Conservation (phyloP, 2,329 filamentous ascomycete species). For the Westerdykella ornata region DNA sequence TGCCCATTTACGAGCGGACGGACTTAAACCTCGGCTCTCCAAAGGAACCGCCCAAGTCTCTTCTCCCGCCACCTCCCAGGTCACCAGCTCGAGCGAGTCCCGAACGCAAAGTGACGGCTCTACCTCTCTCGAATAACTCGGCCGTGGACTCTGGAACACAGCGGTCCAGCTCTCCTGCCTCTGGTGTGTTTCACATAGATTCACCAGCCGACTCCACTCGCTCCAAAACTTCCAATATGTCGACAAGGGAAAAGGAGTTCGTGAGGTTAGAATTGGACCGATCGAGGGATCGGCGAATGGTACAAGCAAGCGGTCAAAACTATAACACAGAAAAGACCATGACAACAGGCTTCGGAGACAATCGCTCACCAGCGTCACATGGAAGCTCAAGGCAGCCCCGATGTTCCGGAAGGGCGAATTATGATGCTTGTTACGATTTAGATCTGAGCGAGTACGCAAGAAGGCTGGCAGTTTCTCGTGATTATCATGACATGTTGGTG, state of each 20-base stretch:
- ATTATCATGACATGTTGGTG: slow-evolving; percentile 24
- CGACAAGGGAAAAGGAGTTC: slow-evolving; percentile 20
- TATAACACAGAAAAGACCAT: neutral
- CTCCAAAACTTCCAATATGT: slow-evolving; percentile 12
- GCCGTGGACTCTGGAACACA: neutral
- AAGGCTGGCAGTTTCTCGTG: slow-evolving; percentile 24
- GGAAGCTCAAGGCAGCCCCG: neutral
- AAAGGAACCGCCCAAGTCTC: slow-evolving; percentile 15
- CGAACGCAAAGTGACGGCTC: neutral
- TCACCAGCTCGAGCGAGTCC: neutral
- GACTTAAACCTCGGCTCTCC: slow-evolving; percentile 12
- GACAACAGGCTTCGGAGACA: neutral
- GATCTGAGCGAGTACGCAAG: slow-evolving; percentile 17
- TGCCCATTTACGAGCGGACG: slow-evolving; percentile 17
- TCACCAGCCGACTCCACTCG: slow-evolving; percentile 1
- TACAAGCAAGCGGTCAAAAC: too few relatives aligned
- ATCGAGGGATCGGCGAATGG: slow-evolving; percentile 5
- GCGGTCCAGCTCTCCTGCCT: neutral
- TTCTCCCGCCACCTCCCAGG: slow-evolving; percentile 9
- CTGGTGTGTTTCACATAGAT: neutral
- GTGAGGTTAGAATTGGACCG: slow-evolving; percentile 14
- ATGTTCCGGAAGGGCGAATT: neutral
- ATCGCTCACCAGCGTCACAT: neutral
- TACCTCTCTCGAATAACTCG: neutral
- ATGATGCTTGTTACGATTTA: slow-evolving; percentile 12